A percentile compares a stretch with the other conserved stretches of the same genome.
Evolutionary conservation across 768 basidiomycete species (phyloP).

Genomic region (Hydnomerulius pinastri): DNA sequence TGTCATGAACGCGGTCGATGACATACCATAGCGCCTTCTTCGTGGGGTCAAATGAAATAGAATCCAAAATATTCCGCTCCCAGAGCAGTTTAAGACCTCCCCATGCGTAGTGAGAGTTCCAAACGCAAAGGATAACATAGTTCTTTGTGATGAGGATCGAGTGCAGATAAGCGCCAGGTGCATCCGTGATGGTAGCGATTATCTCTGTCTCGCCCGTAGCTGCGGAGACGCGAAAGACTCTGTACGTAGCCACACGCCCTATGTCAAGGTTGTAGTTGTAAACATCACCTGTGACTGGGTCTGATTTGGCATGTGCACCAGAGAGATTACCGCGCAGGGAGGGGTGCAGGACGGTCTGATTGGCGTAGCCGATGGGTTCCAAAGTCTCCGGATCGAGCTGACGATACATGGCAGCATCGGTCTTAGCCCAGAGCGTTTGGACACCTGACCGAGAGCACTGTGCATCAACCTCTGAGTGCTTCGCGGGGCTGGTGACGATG

Average conservation of each 20-base stretch:
- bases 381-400: conserved; percentile 28
- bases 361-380: conserved; percentile 23
- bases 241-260: conserved; percentile 21
- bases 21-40: conserved; percentile 27
- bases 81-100: conserved; percentile 10
- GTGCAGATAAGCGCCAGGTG: conserved; percentile 32
- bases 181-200: conserved; percentile 27
- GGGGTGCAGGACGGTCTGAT: conserved; percentile 22
- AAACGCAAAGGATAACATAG: conserved; percentile 29
- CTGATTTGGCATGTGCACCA: conserved; percentile 29
- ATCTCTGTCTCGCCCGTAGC: conserved; percentile 17
- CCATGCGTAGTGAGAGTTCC: conserved; percentile 19
- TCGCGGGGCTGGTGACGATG: conserved; percentile 14
- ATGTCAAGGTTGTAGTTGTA: conserved; percentile 27
- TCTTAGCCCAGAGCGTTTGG: conserved; percentile 23
- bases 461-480: neutral
- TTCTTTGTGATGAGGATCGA: conserved; percentile 30
- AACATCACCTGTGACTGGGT: conserved; percentile 25
- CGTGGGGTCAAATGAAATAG: conserved; percentile 18
- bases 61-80: conserved; percentile 19
- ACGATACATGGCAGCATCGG: conserved; percentile 22
- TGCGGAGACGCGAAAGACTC: conserved; percentile 24
- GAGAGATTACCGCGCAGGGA: conserved; percentile 23
- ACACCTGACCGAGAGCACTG: neutral
- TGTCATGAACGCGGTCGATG: conserved; percentile 24